These are phyloP conservation scores for Deuterostichococcus epilithicus DNA, from an alignment of 139 green algal species.

Conservation along the genomic window DNA sequence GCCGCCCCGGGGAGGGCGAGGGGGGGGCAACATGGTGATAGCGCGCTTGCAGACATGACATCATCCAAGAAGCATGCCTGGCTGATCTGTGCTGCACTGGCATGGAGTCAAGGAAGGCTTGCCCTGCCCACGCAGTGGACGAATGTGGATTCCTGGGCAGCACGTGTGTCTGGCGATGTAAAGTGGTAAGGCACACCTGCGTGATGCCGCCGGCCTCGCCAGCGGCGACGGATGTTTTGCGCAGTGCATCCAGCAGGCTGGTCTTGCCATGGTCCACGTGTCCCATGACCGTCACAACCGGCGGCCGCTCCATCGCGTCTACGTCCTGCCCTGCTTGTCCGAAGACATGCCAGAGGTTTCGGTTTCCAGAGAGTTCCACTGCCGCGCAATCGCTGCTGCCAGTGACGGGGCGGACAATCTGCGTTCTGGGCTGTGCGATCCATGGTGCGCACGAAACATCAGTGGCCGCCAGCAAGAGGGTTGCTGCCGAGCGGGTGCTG, in stretches of 20 bases:
- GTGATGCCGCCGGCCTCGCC: conserved; percentile 93
- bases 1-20: neutral
- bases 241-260: conserved; percentile 82
- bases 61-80: no score
- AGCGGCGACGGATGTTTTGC: conserved; percentile 76
- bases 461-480: no score
- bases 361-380: no score
- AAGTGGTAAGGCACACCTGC: conserved; percentile 35
- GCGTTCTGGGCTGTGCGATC: neutral
- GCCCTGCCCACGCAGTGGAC: no score
- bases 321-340: conserved; percentile 24
- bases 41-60: no score
- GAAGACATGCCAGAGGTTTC: no score
- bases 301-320: conserved; percentile 47
- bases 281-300: conserved; percentile 89
- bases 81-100: no score
- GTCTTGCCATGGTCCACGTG: conserved; percentile 98
- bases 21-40: neutral
- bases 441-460: neutral
- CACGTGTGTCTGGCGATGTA: no score
- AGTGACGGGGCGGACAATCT: neutral
- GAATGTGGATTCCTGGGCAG: no score
- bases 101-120: no score
- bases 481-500: no score
- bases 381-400: neutral